phyloP scores from a whole-genome alignment of 495 filamentous ascomycete genomes.

The Tuber indicum region DNA sequence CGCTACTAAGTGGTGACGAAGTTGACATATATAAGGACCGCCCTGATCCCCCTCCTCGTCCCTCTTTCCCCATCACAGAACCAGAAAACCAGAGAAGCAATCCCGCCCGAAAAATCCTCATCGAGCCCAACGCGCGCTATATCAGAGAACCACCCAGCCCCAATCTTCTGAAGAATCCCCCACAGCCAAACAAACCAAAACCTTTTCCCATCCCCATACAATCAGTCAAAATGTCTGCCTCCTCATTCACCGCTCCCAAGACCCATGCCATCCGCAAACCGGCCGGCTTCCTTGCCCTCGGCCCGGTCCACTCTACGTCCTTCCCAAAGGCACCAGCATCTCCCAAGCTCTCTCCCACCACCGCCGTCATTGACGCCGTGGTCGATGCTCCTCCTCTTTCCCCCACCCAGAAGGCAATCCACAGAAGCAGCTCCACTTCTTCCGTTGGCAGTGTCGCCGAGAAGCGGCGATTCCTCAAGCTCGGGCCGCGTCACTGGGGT shows the following conservation, averaged over 20 bases:
- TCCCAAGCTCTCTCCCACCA: slow-evolving; percentile 22
- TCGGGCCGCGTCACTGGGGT: slow-evolving; percentile 41
- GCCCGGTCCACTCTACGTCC: slow-evolving; percentile 36
- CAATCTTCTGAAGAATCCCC: slow-evolving; percentile 11
- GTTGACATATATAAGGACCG: slow-evolving; percentile 31
- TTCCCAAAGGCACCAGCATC: slow-evolving; percentile 40
- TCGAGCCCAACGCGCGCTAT: slow-evolving; percentile 8
- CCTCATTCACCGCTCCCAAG: slow-evolving; percentile 11
- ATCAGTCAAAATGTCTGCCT: slow-evolving; percentile 27
- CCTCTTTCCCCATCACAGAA: slow-evolving; percentile 20
- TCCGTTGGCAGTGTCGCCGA: slow-evolving; percentile 33
- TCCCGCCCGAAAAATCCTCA: slow-evolving; percentile 6
- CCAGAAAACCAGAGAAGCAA: slow-evolving; percentile 21
- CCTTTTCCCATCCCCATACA: slow-evolving; percentile 8
- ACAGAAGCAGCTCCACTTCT: slow-evolving; percentile 36
- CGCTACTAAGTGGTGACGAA: slow-evolving; percentile 10
- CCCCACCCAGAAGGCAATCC: slow-evolving; percentile 18
- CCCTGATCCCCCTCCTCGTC: slow-evolving; percentile 12
- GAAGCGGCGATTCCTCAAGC: slow-evolving; percentile 42
- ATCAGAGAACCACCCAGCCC: neutral
- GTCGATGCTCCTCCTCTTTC: slow-evolving; percentile 25
- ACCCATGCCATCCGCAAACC: slow-evolving; percentile 34
- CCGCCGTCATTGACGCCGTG: slow-evolving; percentile 9
- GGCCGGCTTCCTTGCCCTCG: slow-evolving; percentile 37
- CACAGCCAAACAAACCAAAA: slow-evolving; percentile 14